phyloP scores from a whole-genome alignment of 2,329 filamentous ascomycete species.

The Penicillium thymicola region DNA sequence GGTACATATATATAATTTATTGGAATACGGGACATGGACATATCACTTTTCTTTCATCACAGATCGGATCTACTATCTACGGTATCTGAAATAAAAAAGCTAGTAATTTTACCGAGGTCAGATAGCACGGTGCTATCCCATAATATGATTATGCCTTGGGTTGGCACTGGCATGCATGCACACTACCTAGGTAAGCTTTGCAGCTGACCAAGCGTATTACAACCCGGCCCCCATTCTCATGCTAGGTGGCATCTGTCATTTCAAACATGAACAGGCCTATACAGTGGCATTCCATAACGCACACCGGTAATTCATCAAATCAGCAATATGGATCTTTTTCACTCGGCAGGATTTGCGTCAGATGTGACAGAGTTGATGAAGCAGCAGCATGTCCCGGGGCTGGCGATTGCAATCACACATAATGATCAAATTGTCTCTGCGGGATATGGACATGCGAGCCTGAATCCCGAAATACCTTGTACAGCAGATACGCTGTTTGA shows the following conservation, averaged over 20 bases:
- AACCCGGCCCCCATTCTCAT: background rate
- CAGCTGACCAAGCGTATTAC: background rate
- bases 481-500: constrained; percentile 27
- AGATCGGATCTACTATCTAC: background rate
- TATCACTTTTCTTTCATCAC: background rate
- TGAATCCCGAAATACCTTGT: constrained; percentile 12
- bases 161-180: too few relatives aligned
- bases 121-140: too few relatives aligned
- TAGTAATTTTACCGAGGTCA: too few relatives aligned
- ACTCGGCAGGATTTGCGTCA: background rate
- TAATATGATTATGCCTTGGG: too few relatives aligned
- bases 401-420: constrained; percentile 17
- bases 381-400: background rate
- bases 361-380: background rate
- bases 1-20: background rate
- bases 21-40: background rate
- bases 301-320: background rate
- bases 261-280: background rate
- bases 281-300: background rate
- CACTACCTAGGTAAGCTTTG: background rate
- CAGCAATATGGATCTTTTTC: background rate
- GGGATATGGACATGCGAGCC: constrained; percentile 19
- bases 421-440: constrained; percentile 10
- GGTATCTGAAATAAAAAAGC: background rate
- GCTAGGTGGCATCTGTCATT: background rate